Percentiles rank a stretch among this genome's conserved stretches.
Conservation (phyloP, 164 flowering plant genomes). For the Annona squamosa region DNA sequence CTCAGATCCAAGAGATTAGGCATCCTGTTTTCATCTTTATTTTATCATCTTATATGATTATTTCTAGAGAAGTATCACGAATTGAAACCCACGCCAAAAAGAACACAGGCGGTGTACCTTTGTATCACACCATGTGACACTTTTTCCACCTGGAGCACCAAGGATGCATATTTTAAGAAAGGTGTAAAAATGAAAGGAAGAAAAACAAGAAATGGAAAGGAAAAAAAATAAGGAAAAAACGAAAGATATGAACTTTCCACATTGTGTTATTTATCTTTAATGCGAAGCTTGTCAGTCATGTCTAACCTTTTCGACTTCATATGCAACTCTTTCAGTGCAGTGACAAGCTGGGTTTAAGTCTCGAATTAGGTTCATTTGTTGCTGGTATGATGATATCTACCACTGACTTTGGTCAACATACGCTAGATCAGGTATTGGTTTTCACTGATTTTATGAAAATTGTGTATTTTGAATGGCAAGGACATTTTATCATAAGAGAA, state of each 20-base stretch:
- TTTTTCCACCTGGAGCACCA: too few relatives aligned
- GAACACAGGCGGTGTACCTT: too few relatives aligned
- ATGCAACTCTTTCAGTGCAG: slow-evolving; percentile 68
- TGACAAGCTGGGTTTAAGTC: slow-evolving; percentile 93
- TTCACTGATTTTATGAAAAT: background rate
- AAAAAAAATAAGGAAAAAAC: too few relatives aligned
- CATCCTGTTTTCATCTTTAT: background rate
- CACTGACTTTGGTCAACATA: slow-evolving; percentile 89
- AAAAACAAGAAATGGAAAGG: too few relatives aligned
- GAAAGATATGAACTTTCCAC: background rate
- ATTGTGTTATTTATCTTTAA: background rate
- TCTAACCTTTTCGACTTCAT: slow-evolving; percentile 11
- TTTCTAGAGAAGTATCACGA: too few relatives aligned
- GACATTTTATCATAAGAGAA: too few relatives aligned
- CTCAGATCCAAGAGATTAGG: background rate
- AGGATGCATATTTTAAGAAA: too few relatives aligned
- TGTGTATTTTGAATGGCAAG: background rate
- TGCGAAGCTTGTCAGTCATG: background rate
- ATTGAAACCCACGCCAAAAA: too few relatives aligned
- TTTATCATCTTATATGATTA: background rate
- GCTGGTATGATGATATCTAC: slow-evolving; percentile 99
- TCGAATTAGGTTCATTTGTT: slow-evolving; percentile 93
- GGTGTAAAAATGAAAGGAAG: too few relatives aligned
- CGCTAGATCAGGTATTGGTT: slow-evolving; percentile 79
- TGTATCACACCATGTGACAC: too few relatives aligned